Conservation (phyloP, 805 yeast genomes). For the Blastobotrys parvus region DNA sequence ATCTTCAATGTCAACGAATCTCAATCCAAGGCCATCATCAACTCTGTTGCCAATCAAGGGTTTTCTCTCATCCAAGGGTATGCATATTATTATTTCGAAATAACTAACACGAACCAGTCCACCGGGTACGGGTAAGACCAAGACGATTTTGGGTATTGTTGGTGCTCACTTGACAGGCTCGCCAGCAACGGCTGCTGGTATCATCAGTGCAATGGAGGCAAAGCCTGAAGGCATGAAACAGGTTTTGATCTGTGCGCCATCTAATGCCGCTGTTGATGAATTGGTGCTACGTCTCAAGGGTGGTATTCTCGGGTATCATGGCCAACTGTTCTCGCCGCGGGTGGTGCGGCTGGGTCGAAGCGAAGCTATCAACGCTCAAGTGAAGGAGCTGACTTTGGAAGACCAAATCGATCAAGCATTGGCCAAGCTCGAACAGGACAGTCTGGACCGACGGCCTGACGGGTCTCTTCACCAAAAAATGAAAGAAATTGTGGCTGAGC, state of each 20-base stretch:
- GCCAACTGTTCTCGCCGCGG: conserved; percentile 45
- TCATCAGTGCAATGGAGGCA: conserved; percentile 1
- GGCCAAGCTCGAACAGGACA: background rate
- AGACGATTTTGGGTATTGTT: conserved; percentile 85
- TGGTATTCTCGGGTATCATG: conserved; percentile 47
- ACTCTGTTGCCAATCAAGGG: conserved; percentile 59
- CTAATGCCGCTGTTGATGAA: conserved; percentile 98
- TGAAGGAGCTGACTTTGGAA: conserved; percentile 75
- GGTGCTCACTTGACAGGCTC: conserved; percentile 50
- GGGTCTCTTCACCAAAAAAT: conserved; percentile 43
- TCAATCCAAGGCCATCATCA: conserved; percentile 83
- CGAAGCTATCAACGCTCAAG: conserved; percentile 78
- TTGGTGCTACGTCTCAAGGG: conserved; percentile 69
- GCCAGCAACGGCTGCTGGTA: conserved; percentile 1
- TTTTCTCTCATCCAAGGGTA: conserved; percentile 85
- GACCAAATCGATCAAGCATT: conserved; percentile 59
- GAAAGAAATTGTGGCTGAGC: conserved; percentile 44
- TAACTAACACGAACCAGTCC: conserved; percentile 38
- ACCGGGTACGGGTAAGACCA: conserved; percentile 99
- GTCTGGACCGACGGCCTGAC: conserved; percentile 26
- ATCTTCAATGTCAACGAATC: conserved; percentile 67
- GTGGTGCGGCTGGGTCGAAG: conserved; percentile 84
- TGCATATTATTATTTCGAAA: conserved; percentile 1
- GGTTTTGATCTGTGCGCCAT: conserved; percentile 90
- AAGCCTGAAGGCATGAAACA: conserved; percentile 35